Evolutionary conservation across 768 basidiomycete species (phyloP), one percentile per base, ranked within the genome.

Genomic region (Psilocybe tampanensis): DNA sequence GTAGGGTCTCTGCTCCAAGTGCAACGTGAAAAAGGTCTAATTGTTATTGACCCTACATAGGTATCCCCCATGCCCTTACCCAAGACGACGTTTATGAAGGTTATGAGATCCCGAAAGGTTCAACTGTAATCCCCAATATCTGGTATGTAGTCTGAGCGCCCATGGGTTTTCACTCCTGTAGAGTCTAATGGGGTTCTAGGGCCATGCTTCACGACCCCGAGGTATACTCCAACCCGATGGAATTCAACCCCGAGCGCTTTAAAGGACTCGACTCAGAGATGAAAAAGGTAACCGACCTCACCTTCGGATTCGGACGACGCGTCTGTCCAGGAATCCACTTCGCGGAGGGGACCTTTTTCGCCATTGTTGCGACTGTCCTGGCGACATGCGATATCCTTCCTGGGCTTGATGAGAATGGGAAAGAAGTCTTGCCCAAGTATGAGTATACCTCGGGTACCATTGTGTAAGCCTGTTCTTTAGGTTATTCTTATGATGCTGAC

Each of bases 241-340:
- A 41, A 7, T 70, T 70, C 44, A 58, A 65, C 41, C 69, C 69
- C 3, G 61, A 64, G 2, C 62, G 69, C 5, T 69, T 68, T 45
- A 36, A 63, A 1, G 53, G 48, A 1, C 60, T 68, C 4, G 72
- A 77, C 49, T 70, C 29, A 8, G 58, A 48, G 9, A 47, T 54
- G 55, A 47, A 69, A 36, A 55, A 56, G 4, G 56, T 52, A 7
- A 60, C 57, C 12, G 58, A 64, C 19, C 49, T 63, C 41, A 60
- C 47, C 8, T 71, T 68, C 53, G 70, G 70, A 15, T 76, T 75
- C 45, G 75, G 75, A 23, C 71, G 80, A 15, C 74, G 78, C 2
- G 65, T 74, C 15, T 80, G 78, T 54, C 76, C 74, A 42, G 83
- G 82, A 13, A 60, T 62, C 12, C 67, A 71, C 52, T 64, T 75